Evolutionary conservation across 305 asterid genomes (phyloP), one percentile per base, ranked within the genome.

Genomic region (Solanum aculeatissimum): DNA sequence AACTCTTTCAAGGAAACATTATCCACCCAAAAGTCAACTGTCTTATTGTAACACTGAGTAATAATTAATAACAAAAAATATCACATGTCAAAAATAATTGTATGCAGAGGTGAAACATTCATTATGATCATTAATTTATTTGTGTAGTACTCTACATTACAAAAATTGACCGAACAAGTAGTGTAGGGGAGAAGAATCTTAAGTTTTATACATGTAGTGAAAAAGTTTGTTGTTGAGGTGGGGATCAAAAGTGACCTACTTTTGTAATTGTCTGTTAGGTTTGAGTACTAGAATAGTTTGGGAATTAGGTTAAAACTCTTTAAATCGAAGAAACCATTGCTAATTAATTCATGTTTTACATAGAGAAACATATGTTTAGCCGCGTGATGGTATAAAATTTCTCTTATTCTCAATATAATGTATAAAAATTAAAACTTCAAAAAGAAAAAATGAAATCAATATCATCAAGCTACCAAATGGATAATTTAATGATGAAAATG

Each of bases 1-100:
- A 84, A 84, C 69, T 65, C 74, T 19, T 84, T 74, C 23, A 84
- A n/a, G 18, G 86, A 84, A 57, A 75, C 58, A 35, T 81, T 84
- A 60, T 75, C 83, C 43, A 53, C 83, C 83, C 83, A 74, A 16
- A 84, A 57, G 3, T 74, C 83, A 55, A 35, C 47, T 1, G 69
- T 62, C 23, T 68, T 60, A 62, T 75, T 74, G 58, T 75, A 35
- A 53, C 83, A 40, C 86, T 84, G 83, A 7, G 15, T 19, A 6
- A 45, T 29, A 40, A 43, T 82, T 25, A 62, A 63, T 27, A 65
- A 63, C 27, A 71, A 38, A 55, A 80, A 3, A 3, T 49, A 15
- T 75, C 15, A 43, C 21, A 43, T 72, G 40, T 42, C 80, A 45
- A 72, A 32, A 57, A 57, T 4, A 57, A n/a, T 42, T 40, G 9